phyloP scores from a whole-genome alignment of 805 yeast genomes.

The Scheffersomyces ergatensis region DNA sequence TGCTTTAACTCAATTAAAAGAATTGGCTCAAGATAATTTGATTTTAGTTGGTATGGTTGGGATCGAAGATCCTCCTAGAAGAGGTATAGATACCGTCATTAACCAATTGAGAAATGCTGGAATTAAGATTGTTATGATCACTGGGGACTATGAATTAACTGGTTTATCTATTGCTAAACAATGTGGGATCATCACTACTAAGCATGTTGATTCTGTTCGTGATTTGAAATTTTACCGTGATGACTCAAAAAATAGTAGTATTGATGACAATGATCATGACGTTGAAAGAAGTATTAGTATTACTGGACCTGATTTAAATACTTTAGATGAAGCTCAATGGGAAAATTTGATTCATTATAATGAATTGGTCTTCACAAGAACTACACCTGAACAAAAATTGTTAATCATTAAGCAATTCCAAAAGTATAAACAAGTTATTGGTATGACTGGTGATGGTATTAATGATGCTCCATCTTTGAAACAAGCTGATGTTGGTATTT shows the following conservation, averaged over 20 bases:
- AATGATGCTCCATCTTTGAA: slow-evolving; percentile 35
- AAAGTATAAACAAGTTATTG: slow-evolving; percentile 22
- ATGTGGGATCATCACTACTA: slow-evolving; percentile 31
- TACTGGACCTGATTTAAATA: slow-evolving; percentile 29
- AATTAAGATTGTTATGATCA: slow-evolving; percentile 40
- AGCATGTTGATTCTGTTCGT: slow-evolving; percentile 12
- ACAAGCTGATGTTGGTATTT: slow-evolving; percentile 33
- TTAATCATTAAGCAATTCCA: slow-evolving; percentile 47
- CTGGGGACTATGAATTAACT: slow-evolving; percentile 55
- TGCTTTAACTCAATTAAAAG: slow-evolving; percentile 10
- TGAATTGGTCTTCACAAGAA: slow-evolving; percentile 41
- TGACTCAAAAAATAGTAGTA: no score
- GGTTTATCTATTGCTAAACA: slow-evolving; percentile 49
- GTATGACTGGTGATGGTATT: slow-evolving; percentile 38
- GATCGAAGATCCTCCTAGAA: slow-evolving; percentile 44
- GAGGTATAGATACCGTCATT: slow-evolving; percentile 30
- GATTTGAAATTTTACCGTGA: slow-evolving; percentile 1
- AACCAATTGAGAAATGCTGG: slow-evolving; percentile 35
- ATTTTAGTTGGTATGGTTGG: slow-evolving; percentile 38
- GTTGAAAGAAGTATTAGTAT: slow-evolving; percentile 27
- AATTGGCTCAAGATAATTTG: slow-evolving; percentile 9
- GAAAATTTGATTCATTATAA: slow-evolving; percentile 30
- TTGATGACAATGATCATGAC: slow-evolving; percentile 13
- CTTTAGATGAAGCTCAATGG: slow-evolving; percentile 41
- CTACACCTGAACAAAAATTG: slow-evolving; percentile 52